Evolutionary conservation across 192 early-diverging fungal species (phyloP).

Genomic region (Kickxella alabastrina): DNA sequence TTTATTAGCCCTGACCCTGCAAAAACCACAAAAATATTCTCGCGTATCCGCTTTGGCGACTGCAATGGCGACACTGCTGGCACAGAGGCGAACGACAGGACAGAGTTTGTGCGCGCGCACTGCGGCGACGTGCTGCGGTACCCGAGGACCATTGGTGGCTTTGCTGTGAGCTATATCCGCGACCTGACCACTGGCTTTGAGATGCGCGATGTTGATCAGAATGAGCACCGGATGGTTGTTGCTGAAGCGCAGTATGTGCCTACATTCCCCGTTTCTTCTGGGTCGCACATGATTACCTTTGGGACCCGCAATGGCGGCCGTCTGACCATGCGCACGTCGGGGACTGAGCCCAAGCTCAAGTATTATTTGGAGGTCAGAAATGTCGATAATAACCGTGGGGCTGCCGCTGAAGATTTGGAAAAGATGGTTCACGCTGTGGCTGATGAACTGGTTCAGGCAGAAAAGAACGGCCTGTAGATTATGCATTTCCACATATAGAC

Average conservation of each 20-base stretch:
- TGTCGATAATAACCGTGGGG: constrained; percentile 36
- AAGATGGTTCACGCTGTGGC: constrained; percentile 53
- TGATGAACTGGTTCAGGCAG: constrained; percentile 38
- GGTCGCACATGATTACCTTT: constrained; percentile 92
- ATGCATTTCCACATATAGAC: neutral
- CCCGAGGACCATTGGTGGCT: constrained; percentile 64
- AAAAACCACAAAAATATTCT: constrained; percentile 71
- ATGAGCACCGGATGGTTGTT: neutral
- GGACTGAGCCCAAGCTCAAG: constrained; percentile 92
- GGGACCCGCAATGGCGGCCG: constrained; percentile 64
- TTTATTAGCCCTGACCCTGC: constrained; percentile 75
- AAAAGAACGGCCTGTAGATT: constrained; percentile 23
- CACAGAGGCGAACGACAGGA: constrained; percentile 7
- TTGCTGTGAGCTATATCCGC: constrained; percentile 68
- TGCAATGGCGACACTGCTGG: neutral
- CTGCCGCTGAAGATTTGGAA: constrained; percentile 50
- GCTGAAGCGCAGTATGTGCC: constrained; percentile 52
- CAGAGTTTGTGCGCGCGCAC: constrained; percentile 6
- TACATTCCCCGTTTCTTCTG: constrained; percentile 65
- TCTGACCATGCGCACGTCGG: constrained; percentile 67
- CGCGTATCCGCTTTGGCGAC: constrained; percentile 74
- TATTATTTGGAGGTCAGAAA: constrained; percentile 69
- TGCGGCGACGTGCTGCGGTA: constrained; percentile 57
- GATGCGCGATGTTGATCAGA: constrained; percentile 52
- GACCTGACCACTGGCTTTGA: constrained; percentile 91